Evolutionary conservation across 2,329 filamentous ascomycete genomes (phyloP), one percentile per base, ranked within the genome.

Genomic region (Diaporthe vaccinii): DNA sequence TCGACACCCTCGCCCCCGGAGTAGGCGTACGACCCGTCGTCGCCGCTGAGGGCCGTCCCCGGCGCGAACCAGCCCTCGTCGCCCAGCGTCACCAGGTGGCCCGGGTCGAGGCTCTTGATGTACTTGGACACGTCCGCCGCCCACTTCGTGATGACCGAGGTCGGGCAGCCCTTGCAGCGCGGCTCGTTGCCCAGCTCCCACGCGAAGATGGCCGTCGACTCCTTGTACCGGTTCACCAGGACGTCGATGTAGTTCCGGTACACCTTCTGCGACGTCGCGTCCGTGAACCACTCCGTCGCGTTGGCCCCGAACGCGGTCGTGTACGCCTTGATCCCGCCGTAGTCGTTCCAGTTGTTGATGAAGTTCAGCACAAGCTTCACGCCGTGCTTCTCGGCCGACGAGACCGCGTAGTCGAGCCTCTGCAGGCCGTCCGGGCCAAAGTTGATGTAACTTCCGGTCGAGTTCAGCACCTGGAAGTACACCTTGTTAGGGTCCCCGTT

Each of bases 321-420:
- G 78, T 92, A 93, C 2, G 89, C 88, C 15, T 86, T 84, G 83
- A 93, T 92, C 65, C 91, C 91, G 39, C 91, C 91, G 58, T 92
- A 93, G 79, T 94, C 92, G 61, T 85, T 85, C 91, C 92, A 94
- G 83, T 93, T 91, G 83, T 94, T 94, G 73, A 93, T 90, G 58
- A 93, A 90, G 78, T 90, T 89, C 80, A 92, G 88, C 76, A 93
- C 91, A 7, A 93, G 84, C 81, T 92, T 92, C 78, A 93, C 85
- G 5, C 89, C 89, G 72, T 89, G 85, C 73, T 85, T 84, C 81
- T 92, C 91, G 7, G 91, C 91, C 0, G 89, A 85, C 53, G 86
- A 81, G 72, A 94, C 91, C 1, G 93, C 91, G 72, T 90, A 90
- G 79, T 94, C 92, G 2, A 94, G 88, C 20, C 91, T 87, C 81